Percentiles rank a stretch among this genome's conserved stretches.
phyloP scores from a whole-genome alignment of 2,329 filamentous ascomycete species.

The Fonsecaea monophora region DNA sequence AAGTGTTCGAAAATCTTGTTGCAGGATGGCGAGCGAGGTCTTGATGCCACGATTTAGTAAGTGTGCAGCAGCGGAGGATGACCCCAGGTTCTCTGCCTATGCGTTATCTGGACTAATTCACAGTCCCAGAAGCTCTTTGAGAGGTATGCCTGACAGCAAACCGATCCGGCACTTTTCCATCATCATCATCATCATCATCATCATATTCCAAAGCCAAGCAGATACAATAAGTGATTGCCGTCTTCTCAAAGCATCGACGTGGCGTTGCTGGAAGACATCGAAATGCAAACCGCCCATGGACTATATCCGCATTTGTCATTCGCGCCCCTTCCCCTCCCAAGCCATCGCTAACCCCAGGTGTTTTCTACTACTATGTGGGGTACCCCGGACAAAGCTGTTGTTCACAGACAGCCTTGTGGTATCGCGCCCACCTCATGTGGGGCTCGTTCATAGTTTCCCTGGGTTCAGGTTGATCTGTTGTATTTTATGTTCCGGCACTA shows the following conservation, averaged over 20 bases:
- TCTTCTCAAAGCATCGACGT: background rate
- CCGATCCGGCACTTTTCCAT: background rate
- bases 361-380: background rate
- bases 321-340: too few species aligned
- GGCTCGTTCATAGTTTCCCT: background rate
- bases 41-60: background rate
- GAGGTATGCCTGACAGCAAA: background rate
- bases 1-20: background rate
- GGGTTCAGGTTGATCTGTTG: background rate
- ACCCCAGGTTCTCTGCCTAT: background rate
- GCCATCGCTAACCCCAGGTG: background rate
- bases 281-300: background rate
- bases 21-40: background rate
- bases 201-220: background rate
- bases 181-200: background rate
- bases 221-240: background rate
- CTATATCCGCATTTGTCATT: background rate
- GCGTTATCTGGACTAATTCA: background rate
- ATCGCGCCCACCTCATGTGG: background rate
- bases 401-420: background rate
- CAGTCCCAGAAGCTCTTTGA: background rate
- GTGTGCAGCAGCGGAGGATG: background rate
- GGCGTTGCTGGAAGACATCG: background rate
- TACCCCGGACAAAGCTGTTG: constrained; percentile 9
- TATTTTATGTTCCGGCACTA: background rate